Evolutionary conservation across 2,329 filamentous ascomycete species (phyloP).

Genomic region (Aspergillus fructus): DNA sequence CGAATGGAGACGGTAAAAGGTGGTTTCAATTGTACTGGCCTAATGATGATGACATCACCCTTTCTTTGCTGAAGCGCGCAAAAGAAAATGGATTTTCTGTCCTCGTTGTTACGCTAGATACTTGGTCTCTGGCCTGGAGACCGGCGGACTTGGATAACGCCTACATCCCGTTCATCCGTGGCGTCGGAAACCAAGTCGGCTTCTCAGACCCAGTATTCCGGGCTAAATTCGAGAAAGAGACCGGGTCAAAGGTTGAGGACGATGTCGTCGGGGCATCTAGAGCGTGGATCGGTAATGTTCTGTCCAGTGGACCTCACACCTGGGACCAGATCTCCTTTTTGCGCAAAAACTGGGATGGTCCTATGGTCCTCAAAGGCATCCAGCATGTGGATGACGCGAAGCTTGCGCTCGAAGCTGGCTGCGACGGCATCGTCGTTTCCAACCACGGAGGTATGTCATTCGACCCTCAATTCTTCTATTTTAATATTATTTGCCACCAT

Average conservation of each 20-base stretch:
- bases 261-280: slow-evolving; percentile 51
- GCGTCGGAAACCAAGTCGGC: slow-evolving; percentile 60
- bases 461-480: background rate
- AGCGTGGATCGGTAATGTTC: slow-evolving; percentile 55
- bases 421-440: slow-evolving; percentile 52
- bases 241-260: slow-evolving; percentile 48
- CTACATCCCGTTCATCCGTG: slow-evolving; percentile 55
- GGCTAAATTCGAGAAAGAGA: slow-evolving; percentile 53
- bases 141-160: slow-evolving; percentile 65
- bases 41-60: slow-evolving; percentile 62
- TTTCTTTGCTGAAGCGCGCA: slow-evolving; percentile 62
- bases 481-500: background rate
- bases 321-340: slow-evolving; percentile 65
- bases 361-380: slow-evolving; percentile 63
- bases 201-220: slow-evolving; percentile 68
- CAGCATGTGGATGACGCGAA: slow-evolving; percentile 52
- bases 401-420: slow-evolving; percentile 45
- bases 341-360: slow-evolving; percentile 61
- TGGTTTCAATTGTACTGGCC: slow-evolving; percentile 82
- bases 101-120: slow-evolving; percentile 72
- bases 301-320: slow-evolving; percentile 53
- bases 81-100: slow-evolving; percentile 62
- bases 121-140: slow-evolving; percentile 65
- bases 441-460: slow-evolving; percentile 50
- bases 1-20: slow-evolving; percentile 56